Base-by-base conservation (phyloP, 1,284 basidiomycete species). In the Puccinia horiana region DNA sequence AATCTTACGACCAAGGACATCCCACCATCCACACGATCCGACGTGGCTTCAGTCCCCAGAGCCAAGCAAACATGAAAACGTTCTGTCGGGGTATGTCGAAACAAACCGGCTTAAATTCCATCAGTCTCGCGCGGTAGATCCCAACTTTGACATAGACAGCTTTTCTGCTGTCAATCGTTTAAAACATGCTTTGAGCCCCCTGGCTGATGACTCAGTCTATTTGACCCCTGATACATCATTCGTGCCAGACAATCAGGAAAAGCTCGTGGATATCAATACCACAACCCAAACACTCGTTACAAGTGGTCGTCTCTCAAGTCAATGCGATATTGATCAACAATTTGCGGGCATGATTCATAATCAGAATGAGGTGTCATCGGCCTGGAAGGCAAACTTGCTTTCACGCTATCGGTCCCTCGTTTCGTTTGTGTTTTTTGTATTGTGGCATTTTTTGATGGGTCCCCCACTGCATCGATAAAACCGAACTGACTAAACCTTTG, bases 391-490 rank as follows among this genome's bases (percentile, higher is more conserved):
- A 47, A 52, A 52, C 29, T 74, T 56, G 20, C 16, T 35, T 5
- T 37, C 44, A 5, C 72, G 52, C 12, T 37, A 35, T 74, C 42
- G 52, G 35, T 20, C 23, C 12, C 52, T 74, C n/a, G 18, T 54
- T 37, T 74, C 47, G 72, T 74, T 74, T 8, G 72, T 74, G 18
- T n/a, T 5, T 74, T 56, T 52, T 26, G n/a, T n/a, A n/a, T n/a
- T n/a, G n/a, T n/a, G n/a, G n/a, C n/a, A n/a, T n/a, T n/a, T n/a
- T n/a, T n/a, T n/a, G n/a, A n/a, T 72, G 35, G 11, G 23, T 54
- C 35, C 52, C 49, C 20, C 72, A 9, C 23, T 74, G 49, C 12
- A 49, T 49, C 20, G 14, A 32, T 35, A 29, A 32, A 32, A 52
- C 18, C 67, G 14, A 74, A 52, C 20, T 44, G 72, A 54, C 32